Percentiles rank a stretch among this genome's conserved stretches.
Evolutionary conservation across 2,329 filamentous ascomycete species (phyloP).

Genomic region (Penicillium sp.): DNA sequence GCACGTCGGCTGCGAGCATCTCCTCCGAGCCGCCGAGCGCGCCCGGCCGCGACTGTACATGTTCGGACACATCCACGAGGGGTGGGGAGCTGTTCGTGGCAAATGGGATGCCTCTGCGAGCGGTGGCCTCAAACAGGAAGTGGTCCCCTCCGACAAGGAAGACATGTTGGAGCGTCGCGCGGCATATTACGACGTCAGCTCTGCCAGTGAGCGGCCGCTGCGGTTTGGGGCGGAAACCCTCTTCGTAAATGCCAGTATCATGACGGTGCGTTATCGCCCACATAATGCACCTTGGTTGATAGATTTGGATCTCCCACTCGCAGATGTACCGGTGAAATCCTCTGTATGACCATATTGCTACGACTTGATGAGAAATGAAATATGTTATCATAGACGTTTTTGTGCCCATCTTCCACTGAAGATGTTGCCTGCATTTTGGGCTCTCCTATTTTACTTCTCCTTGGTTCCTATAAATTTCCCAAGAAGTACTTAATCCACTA

Average conservation of each 20-base stretch:
- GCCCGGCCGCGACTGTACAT: slow-evolving; percentile 59
- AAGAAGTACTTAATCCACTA: no score
- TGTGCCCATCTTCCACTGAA: background rate
- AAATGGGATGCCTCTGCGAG: slow-evolving; percentile 27
- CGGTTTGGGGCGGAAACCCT: slow-evolving; percentile 55
- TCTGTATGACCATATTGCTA: slow-evolving; percentile 2
- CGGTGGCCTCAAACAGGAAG: slow-evolving; percentile 17
- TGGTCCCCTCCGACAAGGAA: slow-evolving; percentile 28
- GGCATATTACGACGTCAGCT: slow-evolving; percentile 40
- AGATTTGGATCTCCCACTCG: slow-evolving; percentile 52
- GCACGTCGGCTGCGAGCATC: slow-evolving; percentile 57
- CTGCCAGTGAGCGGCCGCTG: slow-evolving; percentile 32
- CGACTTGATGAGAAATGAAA: slow-evolving; percentile 17
- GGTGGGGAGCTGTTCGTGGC: slow-evolving; percentile 49
- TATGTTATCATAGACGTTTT: background rate
- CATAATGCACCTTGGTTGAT: slow-evolving; percentile 59
- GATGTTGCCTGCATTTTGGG: background rate
- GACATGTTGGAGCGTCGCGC: slow-evolving; percentile 35
- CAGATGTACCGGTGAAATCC: slow-evolving; percentile 1
- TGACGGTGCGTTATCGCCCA: slow-evolving; percentile 53
- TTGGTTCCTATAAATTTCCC: no score
- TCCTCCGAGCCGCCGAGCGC: slow-evolving; percentile 55
- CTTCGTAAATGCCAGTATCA: slow-evolving; percentile 62
- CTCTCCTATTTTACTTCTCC: no score
- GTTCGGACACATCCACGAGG: slow-evolving; percentile 66